Conservation (phyloP, 2,329 filamentous ascomycete species). For the Colletotrichum sp. region DNA sequence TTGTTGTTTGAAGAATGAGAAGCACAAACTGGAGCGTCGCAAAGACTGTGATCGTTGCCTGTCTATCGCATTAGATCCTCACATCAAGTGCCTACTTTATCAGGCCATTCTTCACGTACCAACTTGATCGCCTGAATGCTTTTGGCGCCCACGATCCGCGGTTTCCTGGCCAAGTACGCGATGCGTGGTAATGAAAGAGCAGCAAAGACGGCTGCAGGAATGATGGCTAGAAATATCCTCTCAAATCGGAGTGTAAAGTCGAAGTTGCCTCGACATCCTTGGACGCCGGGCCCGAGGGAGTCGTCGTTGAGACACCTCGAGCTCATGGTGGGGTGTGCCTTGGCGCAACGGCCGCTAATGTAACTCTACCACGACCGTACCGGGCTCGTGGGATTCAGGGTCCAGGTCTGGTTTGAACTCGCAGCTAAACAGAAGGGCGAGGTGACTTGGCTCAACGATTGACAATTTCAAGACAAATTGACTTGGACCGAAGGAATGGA, state of each 20-base stretch:
- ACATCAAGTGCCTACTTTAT: no score
- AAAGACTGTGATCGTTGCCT: conserved; percentile 27
- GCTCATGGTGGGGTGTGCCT: background rate
- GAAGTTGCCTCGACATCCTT: conserved; percentile 45
- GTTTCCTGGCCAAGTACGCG: conserved; percentile 29
- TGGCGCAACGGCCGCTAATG: background rate
- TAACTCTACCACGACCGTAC: background rate
- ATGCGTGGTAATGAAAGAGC: conserved; percentile 34
- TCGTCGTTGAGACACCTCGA: conserved; percentile 32
- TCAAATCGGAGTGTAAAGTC: conserved; percentile 51
- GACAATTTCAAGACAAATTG: background rate
- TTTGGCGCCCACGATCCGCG: conserved; percentile 32
- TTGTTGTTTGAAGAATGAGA: conserved; percentile 32
- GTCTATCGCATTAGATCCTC: background rate
- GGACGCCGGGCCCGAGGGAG: conserved; percentile 41
- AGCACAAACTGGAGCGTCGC: conserved; percentile 34
- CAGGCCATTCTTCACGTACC: background rate
- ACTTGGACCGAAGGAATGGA: background rate
- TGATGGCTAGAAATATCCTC: conserved; percentile 42
- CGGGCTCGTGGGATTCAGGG: background rate
- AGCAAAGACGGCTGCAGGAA: conserved; percentile 40
- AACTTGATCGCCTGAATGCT: conserved; percentile 31
- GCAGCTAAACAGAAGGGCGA: background rate
- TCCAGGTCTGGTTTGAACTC: background rate
- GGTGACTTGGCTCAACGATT: background rate